Conservation (phyloP, 2,329 filamentous ascomycete genomes). For the Paecilomyces niveus region DNA sequence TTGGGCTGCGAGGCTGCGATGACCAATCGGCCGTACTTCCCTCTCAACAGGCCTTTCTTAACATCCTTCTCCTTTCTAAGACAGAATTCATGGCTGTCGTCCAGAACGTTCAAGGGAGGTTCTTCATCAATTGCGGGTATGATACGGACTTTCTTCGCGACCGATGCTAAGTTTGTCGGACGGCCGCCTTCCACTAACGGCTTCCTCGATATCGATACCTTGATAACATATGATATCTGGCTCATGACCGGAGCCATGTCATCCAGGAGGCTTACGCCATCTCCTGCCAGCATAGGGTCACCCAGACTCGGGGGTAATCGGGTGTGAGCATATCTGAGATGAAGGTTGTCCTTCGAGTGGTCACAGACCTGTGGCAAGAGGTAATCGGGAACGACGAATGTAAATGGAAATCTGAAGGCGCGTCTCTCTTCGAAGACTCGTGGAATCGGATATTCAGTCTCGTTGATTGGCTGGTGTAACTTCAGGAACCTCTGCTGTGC, state of each 20-base stretch:
- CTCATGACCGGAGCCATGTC: conserved; percentile 59
- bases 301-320: conserved; percentile 57
- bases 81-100: conserved; percentile 42
- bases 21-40: conserved; percentile 52
- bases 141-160: conserved; percentile 51
- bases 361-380: conserved; percentile 54
- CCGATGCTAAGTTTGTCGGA: conserved; percentile 41
- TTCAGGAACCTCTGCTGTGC: conserved; percentile 56
- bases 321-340: conserved; percentile 50
- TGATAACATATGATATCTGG: conserved; percentile 52
- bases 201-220: conserved; percentile 38
- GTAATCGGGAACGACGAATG: conserved; percentile 55
- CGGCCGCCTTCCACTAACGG: conserved; percentile 29
- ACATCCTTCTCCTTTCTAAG: conserved; percentile 53
- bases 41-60: conserved; percentile 52
- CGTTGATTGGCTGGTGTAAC: conserved; percentile 53
- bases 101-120: conserved; percentile 49
- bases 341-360: conserved; percentile 45
- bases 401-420: conserved; percentile 55
- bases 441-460: conserved; percentile 47
- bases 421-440: conserved; percentile 48
- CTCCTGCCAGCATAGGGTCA: conserved; percentile 47
- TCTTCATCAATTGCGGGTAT: conserved; percentile 53
- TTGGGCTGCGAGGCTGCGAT: conserved; percentile 54
- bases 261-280: conserved; percentile 47